These are phyloP conservation scores for Coemansia sp. DNA, from an alignment of 192 early-diverging fungal species.

Conservation along the genomic window DNA sequence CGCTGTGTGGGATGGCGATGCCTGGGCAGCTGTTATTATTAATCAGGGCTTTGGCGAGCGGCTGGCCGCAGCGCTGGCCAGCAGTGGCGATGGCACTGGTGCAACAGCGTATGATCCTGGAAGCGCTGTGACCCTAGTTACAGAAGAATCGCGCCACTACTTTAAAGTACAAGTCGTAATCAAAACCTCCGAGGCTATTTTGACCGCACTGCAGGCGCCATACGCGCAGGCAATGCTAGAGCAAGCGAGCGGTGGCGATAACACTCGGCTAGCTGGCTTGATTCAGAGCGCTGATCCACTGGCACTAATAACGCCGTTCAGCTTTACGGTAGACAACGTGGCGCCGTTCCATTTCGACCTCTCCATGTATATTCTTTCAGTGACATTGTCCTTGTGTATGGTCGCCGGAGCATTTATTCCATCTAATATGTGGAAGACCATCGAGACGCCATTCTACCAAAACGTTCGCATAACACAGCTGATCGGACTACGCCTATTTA, in stretches of 20 bases:
- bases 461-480: constrained; percentile 35
- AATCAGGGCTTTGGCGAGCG: constrained; percentile 49
- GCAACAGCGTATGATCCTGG: constrained; percentile 27
- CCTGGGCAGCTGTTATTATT: constrained; percentile 42
- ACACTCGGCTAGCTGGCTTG: neutral
- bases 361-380: constrained; percentile 51
- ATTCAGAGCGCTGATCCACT: constrained; percentile 33
- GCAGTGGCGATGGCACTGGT: constrained; percentile 13
- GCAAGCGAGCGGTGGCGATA: constrained; percentile 9
- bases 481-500: constrained; percentile 31
- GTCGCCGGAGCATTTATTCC: constrained; percentile 52
- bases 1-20: constrained; percentile 47
- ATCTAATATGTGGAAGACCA: constrained; percentile 59
- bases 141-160: constrained; percentile 52
- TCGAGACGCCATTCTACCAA: constrained; percentile 54
- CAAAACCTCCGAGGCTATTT: constrained; percentile 14
- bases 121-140: constrained; percentile 32
- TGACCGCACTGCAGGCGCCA: constrained; percentile 26
- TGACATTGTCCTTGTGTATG: constrained; percentile 52
- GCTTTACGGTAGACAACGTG: constrained; percentile 44
- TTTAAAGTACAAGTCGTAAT: constrained; percentile 32
- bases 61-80: constrained; percentile 24
- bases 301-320: constrained; percentile 46
- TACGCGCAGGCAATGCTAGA: constrained; percentile 38
- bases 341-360: constrained; percentile 55